Evolutionary conservation across 441 rosid genomes (phyloP).

Genomic region (Lagerstroemia fauriei): DNA sequence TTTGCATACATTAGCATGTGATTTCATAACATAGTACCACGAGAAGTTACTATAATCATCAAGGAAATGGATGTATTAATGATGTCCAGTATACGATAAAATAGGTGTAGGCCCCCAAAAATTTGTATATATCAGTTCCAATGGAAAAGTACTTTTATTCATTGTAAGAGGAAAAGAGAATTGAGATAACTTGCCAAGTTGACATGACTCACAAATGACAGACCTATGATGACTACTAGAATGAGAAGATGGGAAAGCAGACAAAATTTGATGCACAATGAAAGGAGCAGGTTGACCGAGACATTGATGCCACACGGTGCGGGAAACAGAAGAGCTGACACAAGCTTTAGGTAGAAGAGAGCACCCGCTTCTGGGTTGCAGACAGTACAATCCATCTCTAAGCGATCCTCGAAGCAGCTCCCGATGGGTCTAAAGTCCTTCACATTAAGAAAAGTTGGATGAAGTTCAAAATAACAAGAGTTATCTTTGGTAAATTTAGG

Average conservation of each 20-base stretch:
- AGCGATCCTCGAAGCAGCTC: no score
- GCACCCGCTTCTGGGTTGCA: no score
- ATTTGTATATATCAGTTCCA: background rate
- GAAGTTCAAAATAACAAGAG: no score
- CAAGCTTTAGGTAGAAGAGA: background rate
- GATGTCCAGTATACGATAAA: background rate
- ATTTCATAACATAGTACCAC: background rate
- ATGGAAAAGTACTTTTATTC: background rate
- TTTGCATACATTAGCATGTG: background rate
- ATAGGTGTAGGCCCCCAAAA: background rate
- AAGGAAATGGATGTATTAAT: background rate
- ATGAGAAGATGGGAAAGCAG: background rate
- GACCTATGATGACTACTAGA: background rate
- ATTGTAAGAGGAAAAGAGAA: background rate
- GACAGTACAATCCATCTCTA: no score
- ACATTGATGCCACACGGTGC: background rate
- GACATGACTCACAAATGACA: background rate
- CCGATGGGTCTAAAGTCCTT: no score
- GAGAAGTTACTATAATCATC: constrained; percentile 4
- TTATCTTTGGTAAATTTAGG: no score
- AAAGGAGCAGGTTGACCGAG: background rate
- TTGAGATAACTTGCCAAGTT: background rate
- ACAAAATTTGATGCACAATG: background rate
- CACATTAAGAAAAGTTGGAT: no score
- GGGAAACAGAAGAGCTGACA: background rate